Percentiles rank a stretch among this genome's conserved stretches.
Evolutionary conservation across 2,329 filamentous ascomycete genomes (phyloP).

Genomic region (Aureobasidium sp.): DNA sequence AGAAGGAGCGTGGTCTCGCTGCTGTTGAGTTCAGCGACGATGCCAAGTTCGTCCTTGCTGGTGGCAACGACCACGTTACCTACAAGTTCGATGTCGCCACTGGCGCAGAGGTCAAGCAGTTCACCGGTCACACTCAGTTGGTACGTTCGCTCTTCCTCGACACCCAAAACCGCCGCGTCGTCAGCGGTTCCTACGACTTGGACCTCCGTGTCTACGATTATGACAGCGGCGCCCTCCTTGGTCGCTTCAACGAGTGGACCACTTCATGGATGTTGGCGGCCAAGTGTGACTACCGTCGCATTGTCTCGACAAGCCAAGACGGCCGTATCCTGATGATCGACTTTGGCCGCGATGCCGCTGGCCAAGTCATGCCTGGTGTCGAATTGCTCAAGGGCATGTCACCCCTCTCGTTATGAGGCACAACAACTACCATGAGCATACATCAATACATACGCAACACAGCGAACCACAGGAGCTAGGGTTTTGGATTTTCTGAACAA

Average conservation of each 20-base stretch:
- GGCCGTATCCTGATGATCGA: constrained; percentile 89
- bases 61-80: constrained; percentile 91
- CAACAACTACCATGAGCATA: background rate
- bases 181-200: constrained; percentile 91
- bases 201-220: constrained; percentile 94
- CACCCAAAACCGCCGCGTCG: constrained; percentile 72
- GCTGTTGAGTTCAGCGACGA: constrained; percentile 96
- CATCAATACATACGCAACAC: background rate
- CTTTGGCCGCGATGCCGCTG: constrained; percentile 53
- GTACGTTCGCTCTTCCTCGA: constrained; percentile 90
- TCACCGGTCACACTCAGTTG: constrained; percentile 75
- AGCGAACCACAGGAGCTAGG: background rate
- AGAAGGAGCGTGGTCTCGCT: constrained; percentile 86
- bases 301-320: constrained; percentile 92
- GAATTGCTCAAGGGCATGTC: constrained; percentile 14
- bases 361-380: constrained; percentile 21
- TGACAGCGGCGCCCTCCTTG: constrained; percentile 66
- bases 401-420: background rate
- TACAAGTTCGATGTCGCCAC: constrained; percentile 94
- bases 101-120: constrained; percentile 71
- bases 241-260: constrained; percentile 91
- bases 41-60: constrained; percentile 84
- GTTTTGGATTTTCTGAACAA: background rate
- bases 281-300: constrained; percentile 89
- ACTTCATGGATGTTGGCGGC: constrained; percentile 94